phyloP scores from a whole-genome alignment of 1,284 basidiomycete species.

The Microbotryum silenes-acaulis region DNA sequence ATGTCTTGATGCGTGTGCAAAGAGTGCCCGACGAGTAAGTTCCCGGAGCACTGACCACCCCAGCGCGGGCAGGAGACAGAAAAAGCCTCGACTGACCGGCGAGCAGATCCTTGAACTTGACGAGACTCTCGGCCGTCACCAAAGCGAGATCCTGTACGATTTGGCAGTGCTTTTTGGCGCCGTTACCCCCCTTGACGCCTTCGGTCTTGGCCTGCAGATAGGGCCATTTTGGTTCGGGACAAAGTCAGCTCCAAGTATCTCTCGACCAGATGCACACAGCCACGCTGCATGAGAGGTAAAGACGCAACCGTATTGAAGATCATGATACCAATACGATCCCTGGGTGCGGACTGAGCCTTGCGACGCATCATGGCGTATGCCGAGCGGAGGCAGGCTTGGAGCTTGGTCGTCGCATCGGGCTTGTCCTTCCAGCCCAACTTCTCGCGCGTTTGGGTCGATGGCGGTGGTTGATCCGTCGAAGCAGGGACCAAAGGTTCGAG shows the following conservation, averaged over 20 bases:
- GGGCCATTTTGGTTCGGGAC: neutral
- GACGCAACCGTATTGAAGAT: conserved; percentile 80
- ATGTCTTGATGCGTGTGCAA: conserved; percentile 24
- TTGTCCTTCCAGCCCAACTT: conserved; percentile 10
- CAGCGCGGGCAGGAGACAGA: neutral
- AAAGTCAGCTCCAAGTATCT: neutral
- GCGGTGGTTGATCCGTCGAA: neutral
- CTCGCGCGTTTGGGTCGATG: neutral
- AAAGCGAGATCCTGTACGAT: conserved; percentile 68
- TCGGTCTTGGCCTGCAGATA: conserved; percentile 42
- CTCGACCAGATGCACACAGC: no score
- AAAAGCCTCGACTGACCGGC: conserved; percentile 49
- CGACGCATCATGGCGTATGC: conserved; percentile 31
- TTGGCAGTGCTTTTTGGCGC: conserved; percentile 57
- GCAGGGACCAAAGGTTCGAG: conserved; percentile 51
- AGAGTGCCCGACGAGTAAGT: neutral
- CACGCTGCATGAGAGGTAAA: no score
- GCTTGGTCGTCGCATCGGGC: conserved; percentile 20
- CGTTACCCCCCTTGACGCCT: conserved; percentile 52
- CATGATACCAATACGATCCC: conserved; percentile 56
- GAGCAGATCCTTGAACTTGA: conserved; percentile 60
- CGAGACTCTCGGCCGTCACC: conserved; percentile 70
- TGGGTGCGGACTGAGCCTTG: conserved; percentile 31
- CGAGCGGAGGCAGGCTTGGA: conserved; percentile 25
- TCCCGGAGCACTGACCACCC: no score